A percentile compares a stretch with the other conserved stretches of the same genome.
phyloP scores from a whole-genome alignment of 306 rosid genomes.

The Cucumis cinereus region DNA sequence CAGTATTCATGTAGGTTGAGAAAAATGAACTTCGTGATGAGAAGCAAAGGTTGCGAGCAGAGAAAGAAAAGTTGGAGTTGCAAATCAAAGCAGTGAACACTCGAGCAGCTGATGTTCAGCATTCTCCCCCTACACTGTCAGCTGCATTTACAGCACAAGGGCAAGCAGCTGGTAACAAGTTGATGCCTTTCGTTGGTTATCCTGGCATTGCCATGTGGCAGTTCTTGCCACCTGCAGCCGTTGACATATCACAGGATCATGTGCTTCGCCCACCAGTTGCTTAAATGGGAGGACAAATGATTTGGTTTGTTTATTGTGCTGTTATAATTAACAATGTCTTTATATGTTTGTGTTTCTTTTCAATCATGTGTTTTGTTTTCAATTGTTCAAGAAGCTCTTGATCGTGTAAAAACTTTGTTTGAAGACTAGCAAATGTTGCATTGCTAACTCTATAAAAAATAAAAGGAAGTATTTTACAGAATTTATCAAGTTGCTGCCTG shows the following conservation, averaged over 20 bases:
- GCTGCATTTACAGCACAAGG: constrained; percentile 47
- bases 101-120: constrained; percentile 40
- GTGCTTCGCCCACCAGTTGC: constrained; percentile 75
- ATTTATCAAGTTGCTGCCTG: neutral
- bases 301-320: constrained; percentile 1
- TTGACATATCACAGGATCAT: constrained; percentile 70
- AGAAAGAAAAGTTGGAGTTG: constrained; percentile 58
- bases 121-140: constrained; percentile 39
- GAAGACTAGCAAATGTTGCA: neutral
- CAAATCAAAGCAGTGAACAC: constrained; percentile 40
- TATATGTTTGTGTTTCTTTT: neutral
- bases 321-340: neutral
- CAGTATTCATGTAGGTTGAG: constrained; percentile 38
- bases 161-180: constrained; percentile 43
- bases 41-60: constrained; percentile 65
- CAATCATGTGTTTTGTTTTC: neutral
- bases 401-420: neutral
- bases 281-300: constrained; percentile 32
- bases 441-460: neutral
- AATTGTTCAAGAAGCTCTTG: constrained; percentile 3
- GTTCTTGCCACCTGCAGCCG: constrained; percentile 54
- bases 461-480: neutral
- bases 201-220: constrained; percentile 79
- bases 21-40: constrained; percentile 70
- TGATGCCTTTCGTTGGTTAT: constrained; percentile 54